These are phyloP conservation scores for Penicillium frequentans DNA, from an alignment of 2,329 filamentous ascomycete species.

Conservation along the genomic window DNA sequence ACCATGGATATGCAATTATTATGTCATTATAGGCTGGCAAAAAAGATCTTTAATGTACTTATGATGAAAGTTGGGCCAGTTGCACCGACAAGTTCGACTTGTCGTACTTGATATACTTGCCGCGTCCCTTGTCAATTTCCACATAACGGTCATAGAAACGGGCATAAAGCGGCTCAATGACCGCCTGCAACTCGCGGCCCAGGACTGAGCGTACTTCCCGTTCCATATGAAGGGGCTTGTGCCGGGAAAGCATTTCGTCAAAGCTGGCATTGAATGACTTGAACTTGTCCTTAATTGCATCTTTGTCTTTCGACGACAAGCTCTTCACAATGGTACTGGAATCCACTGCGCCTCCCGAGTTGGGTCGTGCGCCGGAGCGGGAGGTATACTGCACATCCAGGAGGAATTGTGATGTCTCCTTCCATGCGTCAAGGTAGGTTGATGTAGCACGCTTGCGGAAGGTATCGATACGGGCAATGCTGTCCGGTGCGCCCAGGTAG, in stretches of 20 bases:
- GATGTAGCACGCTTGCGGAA: constrained; percentile 86
- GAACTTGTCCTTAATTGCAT: constrained; percentile 96
- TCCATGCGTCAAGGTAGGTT: constrained; percentile 83
- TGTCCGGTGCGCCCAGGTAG: constrained; percentile 63
- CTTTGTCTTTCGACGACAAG: constrained; percentile 85
- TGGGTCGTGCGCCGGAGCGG: constrained; percentile 64
- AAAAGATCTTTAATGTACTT: background rate
- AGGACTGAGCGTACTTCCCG: constrained; percentile 80
- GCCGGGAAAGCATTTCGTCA: constrained; percentile 79
- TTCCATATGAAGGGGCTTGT: constrained; percentile 87
- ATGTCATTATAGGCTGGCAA: background rate
- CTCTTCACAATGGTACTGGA: constrained; percentile 81
- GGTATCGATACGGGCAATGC: constrained; percentile 67
- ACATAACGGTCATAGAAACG: constrained; percentile 97
- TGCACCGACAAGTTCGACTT: constrained; percentile 73
- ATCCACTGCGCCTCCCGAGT: constrained; percentile 66
- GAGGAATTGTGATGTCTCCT: constrained; percentile 79
- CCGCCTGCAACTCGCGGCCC: constrained; percentile 79
- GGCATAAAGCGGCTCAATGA: constrained; percentile 91
- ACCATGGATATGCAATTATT: constrained; percentile 1
- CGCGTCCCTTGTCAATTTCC: constrained; percentile 95
- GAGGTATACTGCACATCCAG: constrained; percentile 92
- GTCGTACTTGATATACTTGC: constrained; percentile 98
- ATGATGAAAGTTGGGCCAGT: constrained; percentile 41
- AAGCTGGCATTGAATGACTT: constrained; percentile 86